Evolutionary conservation across 805 yeast species (phyloP).

Genomic region (Groenewaldozyma salmanticensis): DNA sequence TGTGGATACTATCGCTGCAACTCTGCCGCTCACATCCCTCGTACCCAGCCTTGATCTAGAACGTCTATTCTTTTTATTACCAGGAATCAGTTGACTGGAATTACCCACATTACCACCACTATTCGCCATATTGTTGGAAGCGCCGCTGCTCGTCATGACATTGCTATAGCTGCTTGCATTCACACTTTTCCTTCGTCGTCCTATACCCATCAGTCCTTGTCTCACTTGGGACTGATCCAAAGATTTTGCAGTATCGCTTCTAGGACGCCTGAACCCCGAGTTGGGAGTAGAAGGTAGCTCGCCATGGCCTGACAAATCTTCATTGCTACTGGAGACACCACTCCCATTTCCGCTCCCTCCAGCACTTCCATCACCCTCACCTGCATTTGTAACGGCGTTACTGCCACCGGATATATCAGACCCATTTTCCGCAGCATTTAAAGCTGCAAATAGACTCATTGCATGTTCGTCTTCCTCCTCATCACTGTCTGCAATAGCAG

Average conservation of each 20-base stretch:
- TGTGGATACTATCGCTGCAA: background rate
- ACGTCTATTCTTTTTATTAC: background rate
- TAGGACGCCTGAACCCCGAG: conserved; percentile 12
- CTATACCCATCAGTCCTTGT: conserved; percentile 12
- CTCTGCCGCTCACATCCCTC: background rate
- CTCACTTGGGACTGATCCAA: conserved; percentile 7
- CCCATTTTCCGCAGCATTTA: conserved; percentile 7
- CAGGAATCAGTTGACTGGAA: no score
- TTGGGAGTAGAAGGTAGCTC: background rate
- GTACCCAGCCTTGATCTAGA: background rate
- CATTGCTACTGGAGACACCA: background rate
- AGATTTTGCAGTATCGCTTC: conserved; percentile 16
- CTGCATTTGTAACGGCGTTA: background rate
- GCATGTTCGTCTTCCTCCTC: conserved; percentile 20
- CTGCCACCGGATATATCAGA: background rate
- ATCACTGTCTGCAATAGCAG: conserved; percentile 6
- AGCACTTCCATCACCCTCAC: no score
- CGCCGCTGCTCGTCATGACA: background rate
- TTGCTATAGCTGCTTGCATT: no score
- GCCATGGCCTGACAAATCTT: conserved; percentile 1
- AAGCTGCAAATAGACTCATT: conserved; percentile 15
- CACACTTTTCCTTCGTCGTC: conserved; percentile 15
- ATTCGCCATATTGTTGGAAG: no score
- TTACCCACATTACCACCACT: background rate
- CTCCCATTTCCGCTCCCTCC: background rate